phyloP scores from a whole-genome alignment of 2,329 filamentous ascomycete genomes.

The Clarireedia hainanense region DNA sequence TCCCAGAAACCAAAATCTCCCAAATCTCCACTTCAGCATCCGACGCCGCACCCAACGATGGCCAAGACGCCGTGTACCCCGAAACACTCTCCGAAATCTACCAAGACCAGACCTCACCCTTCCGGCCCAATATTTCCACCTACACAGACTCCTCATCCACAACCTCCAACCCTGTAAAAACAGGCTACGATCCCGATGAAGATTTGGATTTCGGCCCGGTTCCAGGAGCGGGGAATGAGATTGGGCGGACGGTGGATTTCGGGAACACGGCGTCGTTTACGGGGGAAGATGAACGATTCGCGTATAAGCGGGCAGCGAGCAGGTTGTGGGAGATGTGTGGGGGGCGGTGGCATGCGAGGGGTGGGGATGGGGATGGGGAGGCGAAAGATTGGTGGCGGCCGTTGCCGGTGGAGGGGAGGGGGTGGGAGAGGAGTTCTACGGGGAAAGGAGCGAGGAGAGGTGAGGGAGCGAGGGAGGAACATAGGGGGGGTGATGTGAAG shows the following conservation, averaged over 20 bases:
- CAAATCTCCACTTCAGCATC: slow-evolving; percentile 4
- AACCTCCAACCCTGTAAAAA: slow-evolving; percentile 25
- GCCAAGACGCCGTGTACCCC: slow-evolving; percentile 49
- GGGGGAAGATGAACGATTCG: slow-evolving; percentile 75
- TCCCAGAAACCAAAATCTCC: slow-evolving; percentile 46
- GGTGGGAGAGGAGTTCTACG: slow-evolving; percentile 47
- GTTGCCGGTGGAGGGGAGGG: slow-evolving; percentile 51
- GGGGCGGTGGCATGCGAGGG: slow-evolving; percentile 59
- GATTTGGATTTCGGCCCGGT: slow-evolving; percentile 44
- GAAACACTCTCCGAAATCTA: slow-evolving; percentile 67
- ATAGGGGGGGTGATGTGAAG: slow-evolving; percentile 29
- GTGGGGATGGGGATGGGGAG: slow-evolving; percentile 42
- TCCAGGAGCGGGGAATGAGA: slow-evolving; percentile 29
- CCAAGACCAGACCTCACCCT: slow-evolving; percentile 68
- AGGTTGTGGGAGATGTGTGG: slow-evolving; percentile 80
- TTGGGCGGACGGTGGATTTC: slow-evolving; percentile 49
- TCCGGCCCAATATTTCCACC: slow-evolving; percentile 68
- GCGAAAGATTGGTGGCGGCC: slow-evolving; percentile 57
- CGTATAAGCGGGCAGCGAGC: slow-evolving; percentile 68
- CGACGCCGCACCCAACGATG: slow-evolving; percentile 32
- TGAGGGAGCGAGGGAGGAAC: background rate
- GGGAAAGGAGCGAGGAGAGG: background rate
- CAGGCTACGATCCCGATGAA: slow-evolving; percentile 47
- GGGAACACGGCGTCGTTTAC: slow-evolving; percentile 60
- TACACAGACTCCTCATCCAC: slow-evolving; percentile 38